A percentile compares a stretch with the other conserved stretches of the same genome.
These are phyloP conservation scores for Podila epicladia DNA, from an alignment of 192 early-diverging fungal genomes.

Conservation along the genomic window DNA sequence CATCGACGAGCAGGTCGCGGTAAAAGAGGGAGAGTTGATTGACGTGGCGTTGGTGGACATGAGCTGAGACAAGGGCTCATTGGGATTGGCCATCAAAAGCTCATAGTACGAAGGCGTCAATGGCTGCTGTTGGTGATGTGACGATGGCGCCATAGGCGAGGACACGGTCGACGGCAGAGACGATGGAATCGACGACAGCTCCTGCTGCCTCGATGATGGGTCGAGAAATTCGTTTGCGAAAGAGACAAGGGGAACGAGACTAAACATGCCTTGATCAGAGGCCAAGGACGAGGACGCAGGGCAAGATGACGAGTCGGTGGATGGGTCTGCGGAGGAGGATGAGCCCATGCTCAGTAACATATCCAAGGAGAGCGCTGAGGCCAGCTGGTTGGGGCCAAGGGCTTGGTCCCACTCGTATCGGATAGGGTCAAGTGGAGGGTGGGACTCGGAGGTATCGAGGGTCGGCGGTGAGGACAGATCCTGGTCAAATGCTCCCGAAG, in stretches of 20 bases:
- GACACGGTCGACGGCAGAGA: background rate
- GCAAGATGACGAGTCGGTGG: background rate
- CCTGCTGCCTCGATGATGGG: slow-evolving; percentile 5
- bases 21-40: background rate
- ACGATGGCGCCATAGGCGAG: slow-evolving; percentile 9
- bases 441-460: background rate
- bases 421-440: background rate
- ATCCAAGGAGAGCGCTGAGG: slow-evolving; percentile 25
- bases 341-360: slow-evolving; percentile 36
- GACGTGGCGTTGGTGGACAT: slow-evolving; percentile 30
- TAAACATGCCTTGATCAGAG: slow-evolving; percentile 18
- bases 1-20: background rate
- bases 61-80: slow-evolving; percentile 42
- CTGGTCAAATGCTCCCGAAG: slow-evolving; percentile 8
- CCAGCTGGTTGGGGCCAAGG: slow-evolving; percentile 2
- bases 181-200: slow-evolving; percentile 27
- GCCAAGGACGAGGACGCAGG: background rate
- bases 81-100: slow-evolving; percentile 42
- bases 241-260: slow-evolving; percentile 11
- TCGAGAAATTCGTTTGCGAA: slow-evolving; percentile 7
- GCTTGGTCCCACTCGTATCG: slow-evolving; percentile 34
- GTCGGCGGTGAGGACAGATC: slow-evolving; percentile 5
- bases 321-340: background rate
- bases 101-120: slow-evolving; percentile 27
- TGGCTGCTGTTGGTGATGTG: slow-evolving; percentile 12